Evolutionary conservation across 768 basidiomycete species (phyloP), one percentile per base, ranked within the genome.

Genomic region (Coprinellus micaceus): DNA sequence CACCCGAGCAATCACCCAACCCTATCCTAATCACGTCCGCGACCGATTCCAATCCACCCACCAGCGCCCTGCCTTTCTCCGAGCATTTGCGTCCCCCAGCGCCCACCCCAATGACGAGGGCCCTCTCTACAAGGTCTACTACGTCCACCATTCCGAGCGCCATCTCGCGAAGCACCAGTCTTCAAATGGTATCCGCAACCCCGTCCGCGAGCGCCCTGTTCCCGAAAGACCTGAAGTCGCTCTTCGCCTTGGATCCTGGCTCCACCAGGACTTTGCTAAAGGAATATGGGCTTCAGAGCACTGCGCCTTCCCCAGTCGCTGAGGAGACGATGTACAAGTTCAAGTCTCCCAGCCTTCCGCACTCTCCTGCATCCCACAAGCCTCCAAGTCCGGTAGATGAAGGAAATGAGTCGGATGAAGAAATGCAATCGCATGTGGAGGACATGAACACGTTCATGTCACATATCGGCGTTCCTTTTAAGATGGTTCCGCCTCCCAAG

Each of bases 391-490:
- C 53, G 4, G 60, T 60, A 24, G 53, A 44, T 10, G 47, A 60
- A 28, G 52, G 51, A 21, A 48, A 52, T 25, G 61, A 62, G 15
- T 25, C 41, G 10, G 66, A 66, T 21, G 63, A 59, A 41, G 62
- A 65, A 29, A 52, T 59, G 25, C 63, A 60, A 33, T 58, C 67
- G 21, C 68, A 73, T 47, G 74, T 73, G 19, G 61, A 66, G 39
- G 74, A 79, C 55, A 63, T 77, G 58, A 75, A 76, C 55, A 73
- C 63, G n/a, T 78, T 79, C 59, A 77, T 78, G 75, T 66, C 71
- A 15, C 75, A 77, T 60, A 76, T 79, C 51, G 78, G 78, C 61
- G 79, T 76, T 48, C 73, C 75, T 3, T 71, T 73, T 57, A 67
- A 74, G 53, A 73, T 78, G 70, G 65, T 77, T 15, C 75, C 77